Conservation (phyloP, 768 basidiomycete species). For the Crassisporium funariophilum region DNA sequence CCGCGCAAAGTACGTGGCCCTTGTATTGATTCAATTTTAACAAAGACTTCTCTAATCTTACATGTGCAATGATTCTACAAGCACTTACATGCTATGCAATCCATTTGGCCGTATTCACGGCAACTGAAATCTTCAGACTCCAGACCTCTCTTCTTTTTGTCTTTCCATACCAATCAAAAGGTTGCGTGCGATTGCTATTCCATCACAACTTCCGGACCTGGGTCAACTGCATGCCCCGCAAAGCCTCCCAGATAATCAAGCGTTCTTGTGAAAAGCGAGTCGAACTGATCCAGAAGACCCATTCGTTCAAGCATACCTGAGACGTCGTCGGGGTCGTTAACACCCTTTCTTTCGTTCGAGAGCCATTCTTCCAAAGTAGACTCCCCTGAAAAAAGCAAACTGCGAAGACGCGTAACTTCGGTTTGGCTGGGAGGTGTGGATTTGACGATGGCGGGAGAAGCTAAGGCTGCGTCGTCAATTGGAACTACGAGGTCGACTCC, state of each 20-base stretch:
- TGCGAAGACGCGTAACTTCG: conserved; percentile 69
- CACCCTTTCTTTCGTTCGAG: conserved; percentile 21
- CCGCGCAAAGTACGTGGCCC: too few relatives aligned
- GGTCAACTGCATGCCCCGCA: conserved; percentile 20
- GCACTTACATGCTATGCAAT: too few relatives aligned
- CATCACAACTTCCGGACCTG: conserved; percentile 17
- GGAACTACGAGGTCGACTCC: conserved; percentile 41
- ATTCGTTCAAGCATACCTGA: conserved; percentile 46
- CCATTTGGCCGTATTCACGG: too few relatives aligned
- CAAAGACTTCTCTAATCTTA: too few relatives aligned
- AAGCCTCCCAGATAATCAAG: conserved; percentile 61
- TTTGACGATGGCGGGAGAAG: conserved; percentile 27
- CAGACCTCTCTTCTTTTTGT: too few relatives aligned
- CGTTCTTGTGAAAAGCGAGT: conserved; percentile 63
- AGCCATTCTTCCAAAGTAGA: conserved; percentile 74
- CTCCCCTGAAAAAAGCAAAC: conserved; percentile 62
- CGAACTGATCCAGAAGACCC: conserved; percentile 62
- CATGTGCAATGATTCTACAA: too few relatives aligned
- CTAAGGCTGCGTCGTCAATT: conserved; percentile 35
- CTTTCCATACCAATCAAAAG: too few relatives aligned
- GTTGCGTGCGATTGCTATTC: background rate
- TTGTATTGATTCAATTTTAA: too few relatives aligned
- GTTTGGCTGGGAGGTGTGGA: conserved; percentile 65
- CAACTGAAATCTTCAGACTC: too few relatives aligned
- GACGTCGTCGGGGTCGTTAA: conserved; percentile 30